Evolutionary conservation across 495 filamentous ascomycete genomes (phyloP).

Genomic region (Achaetomiella virescens): DNA sequence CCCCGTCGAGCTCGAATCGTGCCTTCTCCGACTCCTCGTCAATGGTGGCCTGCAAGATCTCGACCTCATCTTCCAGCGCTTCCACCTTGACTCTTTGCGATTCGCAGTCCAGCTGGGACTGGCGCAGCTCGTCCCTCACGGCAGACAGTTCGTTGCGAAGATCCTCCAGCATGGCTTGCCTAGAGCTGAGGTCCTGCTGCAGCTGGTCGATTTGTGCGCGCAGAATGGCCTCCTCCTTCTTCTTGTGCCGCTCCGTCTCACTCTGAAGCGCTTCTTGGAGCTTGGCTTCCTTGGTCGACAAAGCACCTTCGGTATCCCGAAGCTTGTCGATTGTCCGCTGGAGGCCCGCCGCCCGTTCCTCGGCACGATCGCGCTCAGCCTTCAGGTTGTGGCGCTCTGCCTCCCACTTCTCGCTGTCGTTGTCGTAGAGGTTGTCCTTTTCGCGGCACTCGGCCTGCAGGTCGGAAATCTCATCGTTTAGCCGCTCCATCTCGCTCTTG

Average conservation of each 20-base stretch:
- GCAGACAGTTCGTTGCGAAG: constrained; percentile 46
- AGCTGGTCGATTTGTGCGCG: constrained; percentile 42
- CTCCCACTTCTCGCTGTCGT: constrained; percentile 67
- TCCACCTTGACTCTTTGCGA: constrained; percentile 61
- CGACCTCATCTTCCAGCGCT: constrained; percentile 73
- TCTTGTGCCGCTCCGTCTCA: constrained; percentile 39
- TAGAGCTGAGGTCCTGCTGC: constrained; percentile 38
- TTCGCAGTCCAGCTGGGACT: constrained; percentile 58
- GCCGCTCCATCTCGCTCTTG: constrained; percentile 54
- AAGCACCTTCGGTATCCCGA: constrained; percentile 59
- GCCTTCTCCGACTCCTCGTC: constrained; percentile 72
- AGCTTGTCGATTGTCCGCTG: constrained; percentile 67
- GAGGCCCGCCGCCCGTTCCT: constrained; percentile 62
- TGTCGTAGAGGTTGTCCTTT: constrained; percentile 62
- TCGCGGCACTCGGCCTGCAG: constrained; percentile 68
- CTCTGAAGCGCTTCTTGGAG: constrained; percentile 49
- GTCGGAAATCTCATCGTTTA: constrained; percentile 59
- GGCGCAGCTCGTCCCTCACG: constrained; percentile 61
- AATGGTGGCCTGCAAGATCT: constrained; percentile 64
- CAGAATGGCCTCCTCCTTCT: constrained; percentile 34
- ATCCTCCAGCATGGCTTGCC: constrained; percentile 37
- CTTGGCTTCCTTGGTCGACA: constrained; percentile 58
- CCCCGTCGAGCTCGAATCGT: constrained; percentile 45
- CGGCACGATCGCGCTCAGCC: constrained; percentile 58
- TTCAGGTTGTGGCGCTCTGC: constrained; percentile 57